These are phyloP conservation scores for Chaetomium cochliodes DNA, from an alignment of 495 filamentous ascomycete genomes.

Conservation along the genomic window DNA sequence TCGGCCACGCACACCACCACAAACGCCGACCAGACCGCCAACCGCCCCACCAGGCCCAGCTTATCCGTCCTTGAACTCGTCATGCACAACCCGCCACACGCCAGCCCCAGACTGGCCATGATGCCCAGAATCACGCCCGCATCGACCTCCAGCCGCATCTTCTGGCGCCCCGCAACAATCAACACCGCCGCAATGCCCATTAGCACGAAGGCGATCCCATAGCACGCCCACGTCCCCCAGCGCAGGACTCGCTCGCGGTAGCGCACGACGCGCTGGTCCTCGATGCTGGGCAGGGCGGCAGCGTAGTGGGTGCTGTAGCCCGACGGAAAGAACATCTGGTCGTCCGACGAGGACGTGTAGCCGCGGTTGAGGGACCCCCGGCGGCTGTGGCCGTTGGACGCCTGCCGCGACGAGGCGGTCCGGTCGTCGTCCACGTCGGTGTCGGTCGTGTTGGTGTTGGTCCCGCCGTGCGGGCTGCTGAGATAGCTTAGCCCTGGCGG, in stretches of 20 bases:
- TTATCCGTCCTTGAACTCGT: constrained; percentile 24
- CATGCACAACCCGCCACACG: constrained; percentile 52
- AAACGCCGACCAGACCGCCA: constrained; percentile 49
- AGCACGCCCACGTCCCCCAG: constrained; percentile 45
- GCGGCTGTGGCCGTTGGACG: constrained; percentile 28
- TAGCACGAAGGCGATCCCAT: constrained; percentile 50
- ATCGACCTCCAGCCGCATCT: constrained; percentile 57
- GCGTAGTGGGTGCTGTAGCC: constrained; percentile 47
- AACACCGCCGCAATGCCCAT: constrained; percentile 54
- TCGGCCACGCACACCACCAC: constrained; percentile 49
- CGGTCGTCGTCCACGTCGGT: constrained; percentile 34
- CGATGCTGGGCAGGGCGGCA: constrained; percentile 43
- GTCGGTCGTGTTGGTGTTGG: constrained; percentile 17
- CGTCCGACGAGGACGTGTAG: constrained; percentile 34
- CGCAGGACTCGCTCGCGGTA: constrained; percentile 50
- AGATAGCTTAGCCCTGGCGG: constrained; percentile 27
- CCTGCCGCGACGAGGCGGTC: constrained; percentile 1
- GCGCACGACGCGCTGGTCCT: constrained; percentile 40
- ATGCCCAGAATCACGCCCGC: constrained; percentile 59
- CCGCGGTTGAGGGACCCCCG: constrained; percentile 28
- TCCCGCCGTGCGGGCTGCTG: constrained; percentile 13
- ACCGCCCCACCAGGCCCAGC: constrained; percentile 39
- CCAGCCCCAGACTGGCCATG: constrained; percentile 54
- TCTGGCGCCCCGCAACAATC: constrained; percentile 49
- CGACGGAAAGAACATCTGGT: constrained; percentile 32